phyloP scores from a whole-genome alignment of 495 filamentous ascomycete species.

The Aspergillus wentii region DNA sequence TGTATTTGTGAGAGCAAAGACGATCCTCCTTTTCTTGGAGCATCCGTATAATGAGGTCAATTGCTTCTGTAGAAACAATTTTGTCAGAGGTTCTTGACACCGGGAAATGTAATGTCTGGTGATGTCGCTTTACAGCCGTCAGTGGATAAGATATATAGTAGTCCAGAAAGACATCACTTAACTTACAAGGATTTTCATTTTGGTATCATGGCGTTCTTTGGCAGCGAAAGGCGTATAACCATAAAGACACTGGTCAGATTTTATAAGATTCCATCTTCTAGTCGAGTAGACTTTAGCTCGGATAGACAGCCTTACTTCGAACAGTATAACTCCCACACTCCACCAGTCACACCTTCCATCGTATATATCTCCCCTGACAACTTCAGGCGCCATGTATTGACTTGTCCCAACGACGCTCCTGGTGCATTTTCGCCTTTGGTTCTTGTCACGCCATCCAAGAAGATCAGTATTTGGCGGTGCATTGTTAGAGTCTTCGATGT shows the following conservation, averaged over 20 bases:
- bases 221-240: conserved; percentile 85
- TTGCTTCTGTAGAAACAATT: conserved; percentile 56
- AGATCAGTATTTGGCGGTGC: conserved; percentile 33
- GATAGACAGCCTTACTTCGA: conserved; percentile 51
- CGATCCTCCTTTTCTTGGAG: conserved; percentile 73
- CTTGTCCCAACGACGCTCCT: conserved; percentile 90
- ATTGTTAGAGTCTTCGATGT: conserved; percentile 8
- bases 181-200: conserved; percentile 71
- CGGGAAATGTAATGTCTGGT: conserved; percentile 58
- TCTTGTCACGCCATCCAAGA: conserved; percentile 73
- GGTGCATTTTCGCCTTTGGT: conserved; percentile 67
- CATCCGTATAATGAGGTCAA: conserved; percentile 69
- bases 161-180: not conserved
- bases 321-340: conserved; percentile 90
- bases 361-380: conserved; percentile 76
- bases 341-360: conserved; percentile 95
- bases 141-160: conserved; percentile 4
- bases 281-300: not conserved
- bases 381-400: conserved; percentile 96
- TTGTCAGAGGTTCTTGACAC: conserved; percentile 42
- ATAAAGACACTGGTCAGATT: conserved; percentile 62
- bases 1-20: conserved; percentile 69
- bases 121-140: conserved; percentile 37
- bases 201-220: conserved; percentile 75
- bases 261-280: not conserved